phyloP scores from a whole-genome alignment of 495 filamentous ascomycete genomes.

The Xylaria venustula region DNA sequence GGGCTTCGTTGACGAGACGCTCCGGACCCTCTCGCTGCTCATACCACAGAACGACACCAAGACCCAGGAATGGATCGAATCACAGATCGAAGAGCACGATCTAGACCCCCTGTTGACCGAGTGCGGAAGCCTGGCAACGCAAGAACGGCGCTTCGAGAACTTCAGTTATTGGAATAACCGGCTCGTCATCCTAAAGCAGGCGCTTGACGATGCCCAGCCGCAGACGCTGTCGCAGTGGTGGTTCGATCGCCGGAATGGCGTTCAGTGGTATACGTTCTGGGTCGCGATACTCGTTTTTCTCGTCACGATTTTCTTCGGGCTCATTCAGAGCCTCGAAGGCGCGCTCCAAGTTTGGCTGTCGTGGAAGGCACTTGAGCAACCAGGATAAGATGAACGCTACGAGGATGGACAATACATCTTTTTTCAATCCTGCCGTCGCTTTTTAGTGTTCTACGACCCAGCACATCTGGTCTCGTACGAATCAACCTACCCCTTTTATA shows the following conservation, averaged over 20 bases:
- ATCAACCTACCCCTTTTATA: too few species aligned
- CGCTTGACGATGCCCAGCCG: slow-evolving; percentile 51
- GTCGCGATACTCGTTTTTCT: slow-evolving; percentile 46
- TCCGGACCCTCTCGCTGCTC: slow-evolving; percentile 46
- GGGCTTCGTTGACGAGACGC: slow-evolving; percentile 44
- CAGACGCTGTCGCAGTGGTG: slow-evolving; percentile 48
- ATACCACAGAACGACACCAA: slow-evolving; percentile 36
- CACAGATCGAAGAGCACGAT: slow-evolving; percentile 4
- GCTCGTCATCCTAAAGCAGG: slow-evolving; percentile 50
- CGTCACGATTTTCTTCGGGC: slow-evolving; percentile 50
- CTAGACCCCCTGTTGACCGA: slow-evolving; percentile 28
- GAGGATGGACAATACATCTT: too few species aligned
- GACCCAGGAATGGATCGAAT: slow-evolving; percentile 29
- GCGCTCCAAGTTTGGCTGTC: slow-evolving; percentile 42
- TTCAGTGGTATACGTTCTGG: slow-evolving; percentile 59
- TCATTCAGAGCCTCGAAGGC: slow-evolving; percentile 49
- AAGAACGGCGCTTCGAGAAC: slow-evolving; percentile 41
- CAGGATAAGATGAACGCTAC: background rate
- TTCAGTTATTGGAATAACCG: slow-evolving; percentile 53
- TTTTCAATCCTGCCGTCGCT: too few species aligned
- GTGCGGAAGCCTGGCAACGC: slow-evolving; percentile 28
- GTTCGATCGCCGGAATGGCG: slow-evolving; percentile 48
- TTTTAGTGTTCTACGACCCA: too few species aligned
- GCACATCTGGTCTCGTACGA: too few species aligned
- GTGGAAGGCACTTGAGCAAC: slow-evolving; percentile 2